Base-by-base conservation (phyloP, 495 filamentous ascomycete species). In the Trichocladium uniseriatum region DNA sequence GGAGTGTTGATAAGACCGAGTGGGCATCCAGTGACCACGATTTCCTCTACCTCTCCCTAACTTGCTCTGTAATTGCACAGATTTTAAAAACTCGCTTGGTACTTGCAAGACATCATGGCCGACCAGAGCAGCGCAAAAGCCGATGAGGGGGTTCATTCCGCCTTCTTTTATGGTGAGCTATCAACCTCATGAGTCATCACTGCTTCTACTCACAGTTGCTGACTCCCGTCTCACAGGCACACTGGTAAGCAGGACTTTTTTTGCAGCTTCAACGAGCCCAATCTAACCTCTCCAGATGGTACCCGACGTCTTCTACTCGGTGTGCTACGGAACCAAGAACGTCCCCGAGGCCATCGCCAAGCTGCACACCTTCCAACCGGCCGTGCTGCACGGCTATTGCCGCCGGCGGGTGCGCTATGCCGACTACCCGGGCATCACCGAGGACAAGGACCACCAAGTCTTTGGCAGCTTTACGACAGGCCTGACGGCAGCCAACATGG, bases 341-440 rank as follows among this genome's bases (percentile, higher is more conserved):
- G 53, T 58, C 0, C 54, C 58, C 1, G 29, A 41, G 0, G 51
- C 44, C n/a, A 54, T 65, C 46, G 24, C 39, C 0, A 64, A 70
- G 19, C 69, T 77, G 14, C 73, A 92, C 49, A 73, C 58, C 4
- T 80, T 87, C 66, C 69, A 74, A 4, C 87, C 88, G 0, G 91
- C 92, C 15, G 67, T 94, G 34, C 76, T 98, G 8, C 80, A 79
- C 52, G 73, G 77, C 8, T 84, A 81, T 66, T 76, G 75, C 43
- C 83, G 89, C 9, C 84, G 84, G 22, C 65, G 71, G 8, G 66
- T 75, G 1, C 24, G 44, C 27, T 38, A 64, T 24, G 82, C 76
- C 38, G 88, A 94, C 66, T 98, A 95, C 60, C 92, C 92, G 0
- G 91, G 82, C n/a, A 86, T 98, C 28, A 67, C 82, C 1, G 64